phyloP scores from a whole-genome alignment of 805 yeast genomes.

The Schizosaccharomyces octosporus region DNA sequence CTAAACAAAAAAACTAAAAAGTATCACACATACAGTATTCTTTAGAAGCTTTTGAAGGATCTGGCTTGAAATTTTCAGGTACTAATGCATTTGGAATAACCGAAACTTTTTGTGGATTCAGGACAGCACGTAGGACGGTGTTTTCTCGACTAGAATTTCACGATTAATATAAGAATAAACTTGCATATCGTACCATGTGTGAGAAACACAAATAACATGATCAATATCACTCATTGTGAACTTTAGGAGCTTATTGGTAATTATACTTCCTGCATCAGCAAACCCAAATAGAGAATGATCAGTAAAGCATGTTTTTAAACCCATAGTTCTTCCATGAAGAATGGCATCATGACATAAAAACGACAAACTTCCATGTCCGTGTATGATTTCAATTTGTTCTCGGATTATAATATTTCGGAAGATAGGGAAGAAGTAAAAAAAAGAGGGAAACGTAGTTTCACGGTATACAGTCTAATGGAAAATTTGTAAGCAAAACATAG shows the following conservation, averaged over 20 bases:
- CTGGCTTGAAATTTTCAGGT: conserved; percentile 41
- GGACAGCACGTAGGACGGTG: conserved; percentile 63
- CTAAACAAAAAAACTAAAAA: background rate
- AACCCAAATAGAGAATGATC: conserved; percentile 93
- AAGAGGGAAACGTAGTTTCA: conserved; percentile 69
- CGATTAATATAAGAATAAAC: background rate
- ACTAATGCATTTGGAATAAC: conserved; percentile 97
- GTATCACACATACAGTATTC: conserved; percentile 13
- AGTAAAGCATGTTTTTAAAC: conserved; percentile 70
- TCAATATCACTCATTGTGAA: conserved; percentile 71
- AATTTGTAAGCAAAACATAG: background rate
- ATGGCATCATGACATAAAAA: conserved; percentile 73
- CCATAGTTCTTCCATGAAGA: conserved; percentile 83
- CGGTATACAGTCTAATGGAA: conserved; percentile 26
- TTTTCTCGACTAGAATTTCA: conserved; percentile 44
- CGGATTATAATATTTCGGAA: conserved; percentile 64
- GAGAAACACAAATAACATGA: conserved; percentile 86
- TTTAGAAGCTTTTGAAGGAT: conserved; percentile 12
- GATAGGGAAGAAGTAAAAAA: conserved; percentile 67
- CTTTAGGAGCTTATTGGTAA: conserved; percentile 66
- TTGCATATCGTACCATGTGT: conserved; percentile 25
- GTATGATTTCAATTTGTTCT: conserved; percentile 70
- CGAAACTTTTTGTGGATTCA: conserved; percentile 53
- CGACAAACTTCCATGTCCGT: conserved; percentile 83
- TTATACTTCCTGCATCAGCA: conserved; percentile 55